Percentiles rank a stretch among this genome's conserved stretches.
These are phyloP conservation scores for Syzygium grande DNA, from an alignment of 345 rosid species.

Conservation along the genomic window DNA sequence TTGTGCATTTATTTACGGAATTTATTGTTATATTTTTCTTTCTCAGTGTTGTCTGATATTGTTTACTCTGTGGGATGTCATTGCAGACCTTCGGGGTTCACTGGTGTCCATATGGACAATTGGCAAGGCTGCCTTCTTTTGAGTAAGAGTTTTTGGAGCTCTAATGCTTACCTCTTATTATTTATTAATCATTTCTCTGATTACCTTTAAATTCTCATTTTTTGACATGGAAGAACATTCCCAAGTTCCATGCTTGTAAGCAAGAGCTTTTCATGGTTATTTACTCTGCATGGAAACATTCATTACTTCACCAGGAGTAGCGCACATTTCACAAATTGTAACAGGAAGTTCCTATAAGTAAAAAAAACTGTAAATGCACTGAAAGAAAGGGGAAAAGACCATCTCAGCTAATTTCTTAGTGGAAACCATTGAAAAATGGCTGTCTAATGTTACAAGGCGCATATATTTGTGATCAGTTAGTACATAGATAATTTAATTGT, in stretches of 20 bases:
- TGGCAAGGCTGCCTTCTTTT: not conserved
- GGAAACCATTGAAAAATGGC: not conserved
- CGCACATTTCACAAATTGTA: not conserved
- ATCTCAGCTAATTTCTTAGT: not conserved
- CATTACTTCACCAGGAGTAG: no score
- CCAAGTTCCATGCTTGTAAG: not conserved
- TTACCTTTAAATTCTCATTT: not conserved
- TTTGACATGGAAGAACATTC: not conserved
- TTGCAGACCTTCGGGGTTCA: slow-evolving; percentile 4
- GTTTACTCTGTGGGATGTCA: not conserved
- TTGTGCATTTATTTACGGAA: not conserved
- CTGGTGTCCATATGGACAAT: slow-evolving; percentile 2
- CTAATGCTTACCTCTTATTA: not conserved
- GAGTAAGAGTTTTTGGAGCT: not conserved
- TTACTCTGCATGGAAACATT: not conserved
- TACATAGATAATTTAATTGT: not conserved
- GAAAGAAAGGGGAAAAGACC: not conserved
- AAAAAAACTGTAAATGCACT: not conserved
- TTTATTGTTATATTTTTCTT: not conserved
- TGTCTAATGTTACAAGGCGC: not conserved
- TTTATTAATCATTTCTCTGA: not conserved
- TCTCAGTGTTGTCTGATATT: not conserved
- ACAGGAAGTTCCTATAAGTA: not conserved
- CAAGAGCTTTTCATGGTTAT: not conserved
- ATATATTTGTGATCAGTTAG: not conserved